Evolutionary conservation across 352 stramenopile species (phyloP), one percentile per base, ranked within the genome.

Genomic region (Elongisporangium undulatum): DNA sequence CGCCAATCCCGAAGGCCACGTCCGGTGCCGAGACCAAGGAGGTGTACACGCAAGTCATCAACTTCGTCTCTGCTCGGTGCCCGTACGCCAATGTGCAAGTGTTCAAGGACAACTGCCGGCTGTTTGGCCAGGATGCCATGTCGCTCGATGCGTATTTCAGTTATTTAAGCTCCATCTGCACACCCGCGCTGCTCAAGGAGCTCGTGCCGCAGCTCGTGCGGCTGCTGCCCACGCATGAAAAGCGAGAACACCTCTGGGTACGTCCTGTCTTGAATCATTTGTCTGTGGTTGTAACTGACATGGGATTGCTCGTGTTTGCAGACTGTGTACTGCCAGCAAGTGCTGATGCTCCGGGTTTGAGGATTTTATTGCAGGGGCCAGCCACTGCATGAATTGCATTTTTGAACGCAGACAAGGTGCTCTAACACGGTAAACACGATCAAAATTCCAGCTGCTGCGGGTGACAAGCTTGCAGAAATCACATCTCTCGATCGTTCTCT

Each of bases 41-140:
- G 45, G 82, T 94, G 49, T 95, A 94, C 64, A 81, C 72, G 20
- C 67, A 91, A 3, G 86, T 95, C 53, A 91, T 95, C 55, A 75
- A 79, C 49, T 90, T 95, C 19, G 68, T 95, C 20, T 75, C 80
- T 51, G 75, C 74, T 22, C 85, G 85, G 50, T 92, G 85, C 52
- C 84, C 86, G 41, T 86, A 95, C 67, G 86, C 86, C 2, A 90
- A 95, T 38, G 53, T 93, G 52, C 80, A 92, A 57, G 68, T 81
- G 34, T 95, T 95, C 62, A 95, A 95, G 67, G 86, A 95, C 67
- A 95, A 95, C 69, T 95, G 86, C 64, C 84, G 86, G 24, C 79
- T 90, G 21, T 95, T 95, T 51, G 86, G 86, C 2, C 86, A 95
- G 45, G 86, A 95, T 34, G 64, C 77, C n/a, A 89, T 95, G 82